phyloP scores from a whole-genome alignment of 768 basidiomycete genomes.

The Mycena polygramma region DNA sequence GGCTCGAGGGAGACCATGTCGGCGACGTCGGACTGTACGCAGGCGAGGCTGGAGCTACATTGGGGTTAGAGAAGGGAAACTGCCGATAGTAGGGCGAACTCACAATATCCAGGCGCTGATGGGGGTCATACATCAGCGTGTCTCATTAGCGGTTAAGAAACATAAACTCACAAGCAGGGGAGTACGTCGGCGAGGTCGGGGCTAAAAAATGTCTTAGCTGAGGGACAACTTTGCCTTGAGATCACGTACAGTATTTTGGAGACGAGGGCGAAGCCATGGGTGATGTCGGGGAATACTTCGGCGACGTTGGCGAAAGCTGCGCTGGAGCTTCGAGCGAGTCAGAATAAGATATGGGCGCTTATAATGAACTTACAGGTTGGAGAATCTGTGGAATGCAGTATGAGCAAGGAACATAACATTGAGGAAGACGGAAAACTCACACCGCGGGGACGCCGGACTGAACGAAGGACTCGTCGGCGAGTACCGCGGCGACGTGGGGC shows the following conservation, averaged over 20 bases:
- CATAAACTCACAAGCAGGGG: slow-evolving; percentile 81
- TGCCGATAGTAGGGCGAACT: slow-evolving; percentile 45
- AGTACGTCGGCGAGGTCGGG: slow-evolving; percentile 89
- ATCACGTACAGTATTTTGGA: slow-evolving; percentile 87
- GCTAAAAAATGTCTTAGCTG: slow-evolving; percentile 58
- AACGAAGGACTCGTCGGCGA: slow-evolving; percentile 93
- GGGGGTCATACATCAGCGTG: slow-evolving; percentile 3
- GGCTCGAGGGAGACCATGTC: slow-evolving; percentile 86
- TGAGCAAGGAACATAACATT: slow-evolving; percentile 38
- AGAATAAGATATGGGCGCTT: slow-evolving; percentile 20
- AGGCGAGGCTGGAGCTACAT: slow-evolving; percentile 83
- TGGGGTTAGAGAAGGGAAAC: slow-evolving; percentile 25
- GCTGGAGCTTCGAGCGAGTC: slow-evolving; percentile 68
- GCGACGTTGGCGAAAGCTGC: slow-evolving; percentile 90
- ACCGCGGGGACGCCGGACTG: slow-evolving; percentile 93
- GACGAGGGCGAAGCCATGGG: slow-evolving; percentile 92
- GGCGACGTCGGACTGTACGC: slow-evolving; percentile 90
- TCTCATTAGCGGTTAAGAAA: slow-evolving; percentile 12
- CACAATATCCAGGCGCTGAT: slow-evolving; percentile 86
- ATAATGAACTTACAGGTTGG: slow-evolving; percentile 75
- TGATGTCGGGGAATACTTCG: slow-evolving; percentile 94
- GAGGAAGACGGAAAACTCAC: slow-evolving; percentile 58
- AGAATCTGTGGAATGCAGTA: slow-evolving; percentile 66
- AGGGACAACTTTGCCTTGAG: background rate
- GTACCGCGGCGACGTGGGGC: slow-evolving; percentile 90